Base-by-base conservation (phyloP, 768 basidiomycete genomes). In the Termitomyces sp. region DNA sequence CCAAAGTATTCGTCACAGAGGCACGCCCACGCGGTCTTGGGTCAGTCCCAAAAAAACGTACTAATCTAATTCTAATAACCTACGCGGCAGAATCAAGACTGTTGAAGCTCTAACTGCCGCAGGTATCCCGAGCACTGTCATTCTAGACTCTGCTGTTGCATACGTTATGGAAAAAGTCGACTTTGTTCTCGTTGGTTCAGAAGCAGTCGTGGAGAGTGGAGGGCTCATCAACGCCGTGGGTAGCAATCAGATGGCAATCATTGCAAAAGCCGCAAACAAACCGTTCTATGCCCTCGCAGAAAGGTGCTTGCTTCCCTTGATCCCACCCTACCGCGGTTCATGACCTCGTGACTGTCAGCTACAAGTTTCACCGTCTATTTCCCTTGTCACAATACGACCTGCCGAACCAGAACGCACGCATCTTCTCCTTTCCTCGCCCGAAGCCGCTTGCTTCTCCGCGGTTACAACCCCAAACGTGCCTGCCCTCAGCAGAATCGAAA, bases 131-230 rank as follows among this genome's bases (percentile, higher is more conserved):
- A 93, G 91, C 71, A 93, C 91, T 15, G 88, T 98, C 52, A 88
- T 99, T 11, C 82, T 98, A 55, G 97, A 99, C 72, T 93, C 93
- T 13, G 94, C 96, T 1, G 95, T 98, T 4, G 93, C 93, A 36
- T 98, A 98, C 73, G 85, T 92, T 62, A 98, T 99, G 89, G 92
- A 96, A 60, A 88, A 90, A 62, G 93, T 96, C 18, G 92, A 96
- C 69, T 89, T 96, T 68, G 90, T 96, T 47, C 81, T 99, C 45
- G 94, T 98, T 38, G 97, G 97, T 31, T 94, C 94, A 38, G 97
- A 99, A 74, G 97, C 95, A 7, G 95, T 99, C 25, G 96, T 97
- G 5, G 97, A 98, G 71, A 94, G 91, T 58, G 97, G 97, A 41
- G 92, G 94, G 4, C 74, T 93, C 56, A 84, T 95, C 62, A 94